Conservation (phyloP, 192 early-diverging fungal species). For the Entomortierella lignicola region DNA sequence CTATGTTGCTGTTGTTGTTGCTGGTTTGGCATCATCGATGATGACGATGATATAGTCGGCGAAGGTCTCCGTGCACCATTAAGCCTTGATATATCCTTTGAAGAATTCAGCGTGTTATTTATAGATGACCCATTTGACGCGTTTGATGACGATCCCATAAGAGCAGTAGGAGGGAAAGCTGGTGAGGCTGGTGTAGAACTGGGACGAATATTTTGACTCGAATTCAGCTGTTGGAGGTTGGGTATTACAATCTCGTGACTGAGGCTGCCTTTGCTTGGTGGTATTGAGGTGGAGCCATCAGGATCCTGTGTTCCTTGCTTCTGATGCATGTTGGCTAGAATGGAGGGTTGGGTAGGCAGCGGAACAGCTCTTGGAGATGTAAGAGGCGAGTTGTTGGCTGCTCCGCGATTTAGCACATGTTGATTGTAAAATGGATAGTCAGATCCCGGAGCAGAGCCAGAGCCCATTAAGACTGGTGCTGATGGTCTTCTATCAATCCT, state of each 20-base stretch:
- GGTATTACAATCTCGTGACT: conserved; percentile 43
- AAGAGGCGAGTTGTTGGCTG: conserved; percentile 17
- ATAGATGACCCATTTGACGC: conserved; percentile 5
- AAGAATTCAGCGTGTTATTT: not conserved
- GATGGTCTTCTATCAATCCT: conserved; percentile 39
- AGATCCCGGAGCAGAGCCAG: conserved; percentile 21
- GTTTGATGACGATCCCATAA: conserved; percentile 5
- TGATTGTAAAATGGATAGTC: conserved; percentile 34
- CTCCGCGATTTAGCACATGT: conserved; percentile 16
- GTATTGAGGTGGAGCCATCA: conserved; percentile 9
- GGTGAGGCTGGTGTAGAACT: conserved; percentile 43
- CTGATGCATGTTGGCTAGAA: conserved; percentile 28
- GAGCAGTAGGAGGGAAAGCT: conserved; percentile 25
- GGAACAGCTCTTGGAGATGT: conserved; percentile 38
- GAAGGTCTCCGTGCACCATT: conserved; percentile 29
- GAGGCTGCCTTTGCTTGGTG: conserved; percentile 6
- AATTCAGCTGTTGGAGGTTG: conserved; percentile 7
- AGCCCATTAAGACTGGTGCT: conserved; percentile 37
- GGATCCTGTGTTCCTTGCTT: conserved; percentile 26
- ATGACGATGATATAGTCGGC: conserved; percentile 21
- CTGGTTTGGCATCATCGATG: not conserved
- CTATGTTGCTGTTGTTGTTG: conserved; percentile 15
- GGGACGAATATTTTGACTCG: conserved; percentile 11
- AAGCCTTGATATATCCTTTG: conserved; percentile 10
- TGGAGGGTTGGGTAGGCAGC: conserved; percentile 20